Evolutionary conservation across 768 basidiomycete genomes (phyloP), one percentile per base, ranked within the genome.

Genomic region (Grammothele lineata): DNA sequence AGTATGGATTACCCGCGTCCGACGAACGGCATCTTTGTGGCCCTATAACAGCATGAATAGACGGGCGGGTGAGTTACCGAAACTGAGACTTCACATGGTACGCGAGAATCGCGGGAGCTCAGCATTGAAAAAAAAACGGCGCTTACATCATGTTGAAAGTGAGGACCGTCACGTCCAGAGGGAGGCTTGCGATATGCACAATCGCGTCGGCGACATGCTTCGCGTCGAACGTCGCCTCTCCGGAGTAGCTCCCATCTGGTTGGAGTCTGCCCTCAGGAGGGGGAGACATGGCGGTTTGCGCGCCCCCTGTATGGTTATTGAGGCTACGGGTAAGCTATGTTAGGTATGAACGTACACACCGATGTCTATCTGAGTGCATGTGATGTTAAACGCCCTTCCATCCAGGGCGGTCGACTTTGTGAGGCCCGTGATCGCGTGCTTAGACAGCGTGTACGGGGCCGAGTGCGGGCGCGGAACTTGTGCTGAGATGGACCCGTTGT

Each of bases 401-500:
- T 92, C 90, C 19, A 94, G 78, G 2, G 81, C 74, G 4, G 82
- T 86, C 34, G 74, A 77, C 63, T 85, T 88, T 10, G 90, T 90
- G 3, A 92, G 66, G 0, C 91, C 90, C 1, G 70, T 61, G 37
- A 92, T 79, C 6, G 85, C 90, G 58, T 92, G 89, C 64, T 93
- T 94, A 11, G 87, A 83, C 42, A 77, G 70, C 0, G 86, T 84
- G 62, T 93, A 93, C 0, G 88, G 73, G 19, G 62, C 63, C 1
- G 77, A 70, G 55, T 78, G 64, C 1, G 82, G 83, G n/a, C 86
- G 75, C 1, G 88, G 86, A 3, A 77, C 70, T 50, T 84, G 77
- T 0, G 87, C 85, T 1, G 84, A 75, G 19, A 89, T 70, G n/a
- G 82, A 86, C 1, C 89, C 90, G 56, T 92, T 91, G 69, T 92